Base-by-base conservation (phyloP, 768 basidiomycete species). In the Termitomyces eurrhizus region DNA sequence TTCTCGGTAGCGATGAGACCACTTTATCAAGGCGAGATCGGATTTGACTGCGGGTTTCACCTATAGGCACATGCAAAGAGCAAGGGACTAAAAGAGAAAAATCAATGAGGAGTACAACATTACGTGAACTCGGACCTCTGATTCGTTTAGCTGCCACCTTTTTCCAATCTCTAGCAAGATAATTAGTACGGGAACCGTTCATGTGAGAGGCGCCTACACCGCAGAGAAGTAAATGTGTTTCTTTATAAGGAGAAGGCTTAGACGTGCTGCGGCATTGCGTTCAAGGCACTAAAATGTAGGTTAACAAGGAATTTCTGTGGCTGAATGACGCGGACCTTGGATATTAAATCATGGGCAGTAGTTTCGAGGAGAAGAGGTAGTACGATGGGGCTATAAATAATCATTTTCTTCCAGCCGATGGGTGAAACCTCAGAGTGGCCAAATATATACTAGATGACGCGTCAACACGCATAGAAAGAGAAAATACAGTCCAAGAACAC, bases 251-350 rank as follows among this genome's bases (percentile, higher is more conserved):
- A 71, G 62, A 48, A 79, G 75, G 57, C 69, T 71, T 54, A 75
- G 67, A 39, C 85, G 80, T 29, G 82, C 64, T 3, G 73, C 68
- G 14, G 86, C 78, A 67, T 87, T 86, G 26, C 80, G 77, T 70
- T 86, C 80, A 18, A 86, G 67, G 61, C 84, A 86, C 84, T 86
- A 18, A 44, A 50, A 63, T 56, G 36, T 53, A 55, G 14, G 32
- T 55, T 48, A 33, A 7, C 26, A 33, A 24, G 33, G 46, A 33
- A 18, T 7, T 12, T 7, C 2, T 32, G 9, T 44, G 4, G 3
- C 13, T 16, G 33, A 46, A 37, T 33, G 13, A n/a, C 35, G 44
- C 74, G 21, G 59, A 83, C 85, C 72, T 78, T 79, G 7, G 66
- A 50, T 16, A 85, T 75, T 46, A 86, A 68, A 67, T 82, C 80